These are phyloP conservation scores for Xylaria palmicola DNA, from an alignment of 495 filamentous ascomycete species.

Conservation along the genomic window DNA sequence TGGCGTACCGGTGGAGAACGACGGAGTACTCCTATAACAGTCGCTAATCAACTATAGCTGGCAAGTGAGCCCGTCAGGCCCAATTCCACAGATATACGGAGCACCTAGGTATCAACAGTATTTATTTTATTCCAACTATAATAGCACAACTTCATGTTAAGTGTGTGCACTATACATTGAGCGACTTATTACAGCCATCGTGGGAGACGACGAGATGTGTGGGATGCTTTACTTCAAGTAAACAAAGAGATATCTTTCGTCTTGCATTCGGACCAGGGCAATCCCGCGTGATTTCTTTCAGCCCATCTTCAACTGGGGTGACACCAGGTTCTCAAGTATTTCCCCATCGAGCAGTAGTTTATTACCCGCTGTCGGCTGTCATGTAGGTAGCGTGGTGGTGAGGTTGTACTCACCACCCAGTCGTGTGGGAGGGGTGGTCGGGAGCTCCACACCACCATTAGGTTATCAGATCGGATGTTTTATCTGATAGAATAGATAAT, in stretches of 20 bases:
- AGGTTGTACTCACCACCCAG: background rate
- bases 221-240: no score
- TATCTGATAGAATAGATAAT: conserved; percentile 21
- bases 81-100: no score
- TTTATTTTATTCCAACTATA: no score
- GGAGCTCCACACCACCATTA: conserved; percentile 12
- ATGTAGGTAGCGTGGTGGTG: background rate
- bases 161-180: background rate
- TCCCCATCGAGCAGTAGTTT: background rate
- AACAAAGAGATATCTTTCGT: no score
- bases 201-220: background rate
- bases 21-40: no score
- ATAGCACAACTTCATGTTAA: background rate
- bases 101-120: no score
- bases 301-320: background rate
- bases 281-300: background rate
- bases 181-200: background rate
- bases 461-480: conserved; percentile 15
- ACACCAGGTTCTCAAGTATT: background rate
- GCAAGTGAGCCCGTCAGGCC: no score
- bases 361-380: conserved; percentile 9
- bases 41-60: no score
- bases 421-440: background rate
- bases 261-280: background rate
- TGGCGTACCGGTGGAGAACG: background rate